These are phyloP conservation scores for Tympanopsis confertula DNA, from an alignment of 2,329 filamentous ascomycete genomes.

Conservation along the genomic window DNA sequence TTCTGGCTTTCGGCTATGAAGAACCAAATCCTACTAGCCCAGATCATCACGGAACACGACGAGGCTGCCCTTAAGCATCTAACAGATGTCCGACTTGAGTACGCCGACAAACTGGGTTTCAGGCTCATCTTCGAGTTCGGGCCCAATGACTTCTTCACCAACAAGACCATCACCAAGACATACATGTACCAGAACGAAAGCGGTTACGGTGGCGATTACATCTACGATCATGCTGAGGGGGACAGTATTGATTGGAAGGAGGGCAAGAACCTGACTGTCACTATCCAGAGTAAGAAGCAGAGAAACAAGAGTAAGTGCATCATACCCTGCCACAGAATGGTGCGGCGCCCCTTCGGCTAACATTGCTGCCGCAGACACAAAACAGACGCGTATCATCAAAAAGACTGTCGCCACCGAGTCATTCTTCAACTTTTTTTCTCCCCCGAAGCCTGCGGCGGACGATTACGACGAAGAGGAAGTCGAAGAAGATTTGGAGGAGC, in stretches of 20 bases:
- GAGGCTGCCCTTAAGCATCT: slow-evolving; percentile 85
- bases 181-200: slow-evolving; percentile 99
- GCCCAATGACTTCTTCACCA: slow-evolving; percentile 92
- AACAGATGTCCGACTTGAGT: slow-evolving; percentile 95
- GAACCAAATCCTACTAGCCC: slow-evolving; percentile 91
- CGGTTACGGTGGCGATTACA: slow-evolving; percentile 96
- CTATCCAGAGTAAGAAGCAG: slow-evolving; percentile 98
- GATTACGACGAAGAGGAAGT: slow-evolving; percentile 62
- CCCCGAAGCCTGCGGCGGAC: slow-evolving; percentile 72
- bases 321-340: too few relatives aligned
- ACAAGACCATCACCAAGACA: slow-evolving; percentile 94
- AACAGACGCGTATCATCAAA: slow-evolving; percentile 97
- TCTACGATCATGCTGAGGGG: slow-evolving; percentile 97
- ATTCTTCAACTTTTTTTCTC: slow-evolving; percentile 98
- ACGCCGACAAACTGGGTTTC: slow-evolving; percentile 96
- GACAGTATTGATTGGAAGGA: slow-evolving; percentile 96
- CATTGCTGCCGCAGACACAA: slow-evolving; percentile 59
- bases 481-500: slow-evolving; percentile 87
- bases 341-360: too few relatives aligned
- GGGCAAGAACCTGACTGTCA: slow-evolving; percentile 84
- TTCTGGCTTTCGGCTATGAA: slow-evolving; percentile 99
- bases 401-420: slow-evolving; percentile 98
- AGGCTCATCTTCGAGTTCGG: slow-evolving; percentile 93
- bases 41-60: slow-evolving; percentile 97
- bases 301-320: slow-evolving; percentile 97